These are phyloP conservation scores for Millerago galiae DNA, from an alignment of 805 yeast species.

Conservation along the genomic window DNA sequence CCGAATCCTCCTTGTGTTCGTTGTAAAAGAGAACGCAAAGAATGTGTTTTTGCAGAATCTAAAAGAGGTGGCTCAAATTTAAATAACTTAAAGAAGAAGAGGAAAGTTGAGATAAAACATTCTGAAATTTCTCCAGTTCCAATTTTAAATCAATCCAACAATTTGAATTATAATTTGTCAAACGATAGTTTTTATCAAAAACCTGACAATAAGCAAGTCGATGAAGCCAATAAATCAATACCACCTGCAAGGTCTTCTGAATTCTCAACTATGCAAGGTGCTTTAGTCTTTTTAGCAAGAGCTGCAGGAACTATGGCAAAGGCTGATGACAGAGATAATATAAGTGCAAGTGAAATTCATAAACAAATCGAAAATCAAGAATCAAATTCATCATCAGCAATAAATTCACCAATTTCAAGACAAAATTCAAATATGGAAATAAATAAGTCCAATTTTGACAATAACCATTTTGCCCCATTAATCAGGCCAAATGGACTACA, in stretches of 20 bases:
- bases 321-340: slow-evolving; percentile 58
- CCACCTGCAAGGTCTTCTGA: slow-evolving; percentile 21
- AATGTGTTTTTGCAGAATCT: slow-evolving; percentile 65
- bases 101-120: slow-evolving; percentile 8
- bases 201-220: slow-evolving; percentile 11
- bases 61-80: slow-evolving; percentile 42
- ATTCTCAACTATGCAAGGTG: slow-evolving; percentile 42
- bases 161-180: not conserved
- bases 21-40: slow-evolving; percentile 75
- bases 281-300: slow-evolving; percentile 65
- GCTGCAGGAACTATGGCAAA: slow-evolving; percentile 74
- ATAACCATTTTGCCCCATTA: slow-evolving; percentile 18
- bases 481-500: slow-evolving; percentile 18
- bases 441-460: too few species aligned
- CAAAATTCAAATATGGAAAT: not conserved
- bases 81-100: slow-evolving; percentile 21
- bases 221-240: slow-evolving; percentile 7
- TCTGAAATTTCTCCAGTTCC: not conserved
- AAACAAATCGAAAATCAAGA: slow-evolving; percentile 36
- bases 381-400: slow-evolving; percentile 4
- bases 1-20: slow-evolving; percentile 86
- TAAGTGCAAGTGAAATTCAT: slow-evolving; percentile 45
- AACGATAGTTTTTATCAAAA: not conserved
- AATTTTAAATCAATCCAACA: not conserved
- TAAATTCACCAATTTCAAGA: slow-evolving; percentile 8